phyloP scores from a whole-genome alignment of 179 eudicot species.

The Patellifolia procumbens region DNA sequence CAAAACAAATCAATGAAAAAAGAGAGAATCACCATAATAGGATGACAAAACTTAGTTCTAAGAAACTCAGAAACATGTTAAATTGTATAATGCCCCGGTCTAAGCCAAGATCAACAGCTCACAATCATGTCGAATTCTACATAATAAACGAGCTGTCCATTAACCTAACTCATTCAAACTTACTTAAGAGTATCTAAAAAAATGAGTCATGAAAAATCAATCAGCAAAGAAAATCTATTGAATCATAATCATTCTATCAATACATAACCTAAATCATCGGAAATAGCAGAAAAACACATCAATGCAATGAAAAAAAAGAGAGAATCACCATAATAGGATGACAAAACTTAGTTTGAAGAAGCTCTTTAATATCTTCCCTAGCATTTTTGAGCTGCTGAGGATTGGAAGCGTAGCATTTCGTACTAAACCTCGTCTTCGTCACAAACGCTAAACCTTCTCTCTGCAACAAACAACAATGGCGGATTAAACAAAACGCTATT shows the following conservation, averaged over 20 bases:
- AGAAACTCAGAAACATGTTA: too few species aligned
- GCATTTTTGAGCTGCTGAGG: slow-evolving; percentile 74
- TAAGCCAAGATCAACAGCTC: background rate
- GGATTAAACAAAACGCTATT: background rate
- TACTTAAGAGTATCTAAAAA: background rate
- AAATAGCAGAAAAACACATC: background rate
- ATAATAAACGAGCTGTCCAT: too few species aligned
- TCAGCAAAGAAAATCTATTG: too few species aligned
- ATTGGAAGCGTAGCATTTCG: slow-evolving; percentile 68
- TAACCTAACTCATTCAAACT: background rate
- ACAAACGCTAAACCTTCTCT: slow-evolving; percentile 24
- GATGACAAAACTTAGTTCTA: slow-evolving; percentile 62
- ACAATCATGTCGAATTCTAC: too few species aligned
- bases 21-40: slow-evolving; percentile 51
- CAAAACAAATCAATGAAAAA: background rate
- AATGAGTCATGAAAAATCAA: background rate
- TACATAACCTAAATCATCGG: background rate
- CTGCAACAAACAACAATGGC: slow-evolving; percentile 23
- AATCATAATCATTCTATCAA: background rate
- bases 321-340: slow-evolving; percentile 73
- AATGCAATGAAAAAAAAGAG: background rate
- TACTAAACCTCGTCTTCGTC: slow-evolving; percentile 37
- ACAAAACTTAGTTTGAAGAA: slow-evolving; percentile 57
- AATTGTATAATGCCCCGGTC: background rate
- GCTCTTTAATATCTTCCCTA: slow-evolving; percentile 72